Evolutionary conservation across 495 filamentous ascomycete genomes (phyloP).

Genomic region (Filosporella fistucella): DNA sequence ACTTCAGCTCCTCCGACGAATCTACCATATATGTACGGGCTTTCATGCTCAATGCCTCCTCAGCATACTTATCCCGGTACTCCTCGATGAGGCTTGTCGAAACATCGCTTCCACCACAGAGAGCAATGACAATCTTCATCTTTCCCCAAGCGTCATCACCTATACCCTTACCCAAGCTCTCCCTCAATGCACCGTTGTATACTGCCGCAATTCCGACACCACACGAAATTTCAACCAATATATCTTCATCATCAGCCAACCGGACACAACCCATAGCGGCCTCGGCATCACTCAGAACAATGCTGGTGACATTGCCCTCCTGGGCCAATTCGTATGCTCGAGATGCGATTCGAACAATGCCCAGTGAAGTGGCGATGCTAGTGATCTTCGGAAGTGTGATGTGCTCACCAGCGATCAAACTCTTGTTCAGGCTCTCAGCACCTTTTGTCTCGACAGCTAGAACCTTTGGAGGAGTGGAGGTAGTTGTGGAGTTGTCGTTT

Average conservation of each 20-base stretch:
- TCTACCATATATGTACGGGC: no score
- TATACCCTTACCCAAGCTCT: slow-evolving; percentile 54
- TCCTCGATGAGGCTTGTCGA: not conserved
- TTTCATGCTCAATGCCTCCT: not conserved
- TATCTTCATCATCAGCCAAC: slow-evolving; percentile 74
- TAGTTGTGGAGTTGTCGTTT: not conserved
- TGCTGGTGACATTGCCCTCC: slow-evolving; percentile 44
- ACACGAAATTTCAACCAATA: slow-evolving; percentile 78
- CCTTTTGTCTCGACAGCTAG: slow-evolving; percentile 80
- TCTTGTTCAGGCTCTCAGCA: slow-evolving; percentile 63
- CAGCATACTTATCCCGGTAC: not conserved
- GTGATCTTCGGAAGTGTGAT: slow-evolving; percentile 71
- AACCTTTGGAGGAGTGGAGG: slow-evolving; percentile 30
- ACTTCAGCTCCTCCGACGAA: no score
- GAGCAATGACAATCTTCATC: slow-evolving; percentile 74
- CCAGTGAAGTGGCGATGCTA: slow-evolving; percentile 72
- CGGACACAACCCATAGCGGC: slow-evolving; percentile 70
- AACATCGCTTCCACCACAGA: slow-evolving; percentile 81
- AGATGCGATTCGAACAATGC: slow-evolving; percentile 67
- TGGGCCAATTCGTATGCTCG: slow-evolving; percentile 50
- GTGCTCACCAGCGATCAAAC: slow-evolving; percentile 39
- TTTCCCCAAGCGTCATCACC: slow-evolving; percentile 44
- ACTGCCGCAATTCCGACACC: slow-evolving; percentile 69
- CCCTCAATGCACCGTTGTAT: slow-evolving; percentile 63
- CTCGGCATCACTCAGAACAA: slow-evolving; percentile 71